Evolutionary conservation across 306 rosid genomes (phyloP), one percentile per base, ranked within the genome.

Genomic region (Malus fusca): DNA sequence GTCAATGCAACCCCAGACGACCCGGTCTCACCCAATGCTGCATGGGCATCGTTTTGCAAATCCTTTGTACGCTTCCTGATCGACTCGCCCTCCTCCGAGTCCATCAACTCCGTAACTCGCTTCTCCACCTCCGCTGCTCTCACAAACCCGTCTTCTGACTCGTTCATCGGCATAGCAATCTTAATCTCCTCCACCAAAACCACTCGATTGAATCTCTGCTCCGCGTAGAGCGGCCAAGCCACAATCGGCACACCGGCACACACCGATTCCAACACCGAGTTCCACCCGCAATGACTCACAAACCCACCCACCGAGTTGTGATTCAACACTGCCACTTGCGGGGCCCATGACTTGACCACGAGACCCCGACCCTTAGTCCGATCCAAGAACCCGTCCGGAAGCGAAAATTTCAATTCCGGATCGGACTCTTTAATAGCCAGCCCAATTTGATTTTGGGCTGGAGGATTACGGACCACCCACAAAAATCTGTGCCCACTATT

Each of bases 281-380:
- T 91, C 96, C 93, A 91, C 5, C 93, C 96, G 48, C 87, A 84
- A 21, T 87, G 95, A 13, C 78, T 85, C 82, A 90, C 85, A 13
- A 90, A 88, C 55, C 96, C 92, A 8, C 96, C 96, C 2, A 89
- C 83, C 4, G 97, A 82, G 25, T 79, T 44, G 14, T 89, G 92
- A 68, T 79, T 81, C 48, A 91, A 73, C 5, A 89, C 82, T 0
- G 40, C 84, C 21, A 23, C 71, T 42, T 91, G 96, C 17, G 90
- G 90, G 0, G 88, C 96, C 96, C 92, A 90, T 3, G 78, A 33
- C 73, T 62, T 76, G 53, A 88, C 75, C n/a, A 88, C 91, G 22
- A 82, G 15, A 3, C 92, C 91, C 23, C 78, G 80, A 1, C 78
- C 82, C 12, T 79, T 84, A 0, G 92, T 88, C 52, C 91, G 55